phyloP scores from a whole-genome alignment of 2,329 filamentous ascomycete genomes.

The Exophiala sp. region DNA sequence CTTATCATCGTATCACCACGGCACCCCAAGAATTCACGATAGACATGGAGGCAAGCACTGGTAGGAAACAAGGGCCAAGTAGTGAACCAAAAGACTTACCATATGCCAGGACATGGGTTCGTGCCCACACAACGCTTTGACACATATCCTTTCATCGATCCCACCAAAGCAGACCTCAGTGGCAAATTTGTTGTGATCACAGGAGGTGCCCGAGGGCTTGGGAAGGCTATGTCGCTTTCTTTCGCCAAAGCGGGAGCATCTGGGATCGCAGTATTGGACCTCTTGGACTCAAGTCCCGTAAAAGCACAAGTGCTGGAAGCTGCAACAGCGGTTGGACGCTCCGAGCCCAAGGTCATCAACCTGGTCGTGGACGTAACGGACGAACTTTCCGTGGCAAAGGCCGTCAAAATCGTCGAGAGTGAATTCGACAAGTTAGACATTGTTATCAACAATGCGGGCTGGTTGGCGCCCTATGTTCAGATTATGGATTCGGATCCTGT shows the following conservation, averaged over 20 bases:
- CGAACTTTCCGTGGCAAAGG: constrained; percentile 34
- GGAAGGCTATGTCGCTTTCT: constrained; percentile 34
- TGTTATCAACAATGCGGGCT: constrained; percentile 28
- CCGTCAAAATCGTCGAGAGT: constrained; percentile 33
- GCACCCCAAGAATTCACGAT: not conserved
- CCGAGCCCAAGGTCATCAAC: constrained; percentile 40
- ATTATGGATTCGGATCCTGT: constrained; percentile 31
- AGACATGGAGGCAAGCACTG: not conserved
- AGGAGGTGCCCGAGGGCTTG: constrained; percentile 37
- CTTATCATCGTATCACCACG: no score
- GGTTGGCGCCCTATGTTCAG: constrained; percentile 17
- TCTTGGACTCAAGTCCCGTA: constrained; percentile 44
- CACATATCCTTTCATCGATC: constrained; percentile 54
- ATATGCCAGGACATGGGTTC: constrained; percentile 8
- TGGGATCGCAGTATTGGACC: constrained; percentile 52
- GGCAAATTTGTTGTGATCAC: constrained; percentile 37
- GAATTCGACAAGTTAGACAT: constrained; percentile 31
- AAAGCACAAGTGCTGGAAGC: constrained; percentile 34
- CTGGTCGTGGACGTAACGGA: constrained; percentile 46
- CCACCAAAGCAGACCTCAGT: constrained; percentile 29
- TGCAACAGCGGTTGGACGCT: constrained; percentile 36
- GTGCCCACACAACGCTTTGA: constrained; percentile 37
- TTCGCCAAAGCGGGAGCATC: constrained; percentile 36
- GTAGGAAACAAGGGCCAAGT: not conserved
- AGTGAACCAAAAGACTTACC: not conserved